Evolutionary conservation across 768 basidiomycete genomes (phyloP).

Genomic region (Tulasnella sp.): DNA sequence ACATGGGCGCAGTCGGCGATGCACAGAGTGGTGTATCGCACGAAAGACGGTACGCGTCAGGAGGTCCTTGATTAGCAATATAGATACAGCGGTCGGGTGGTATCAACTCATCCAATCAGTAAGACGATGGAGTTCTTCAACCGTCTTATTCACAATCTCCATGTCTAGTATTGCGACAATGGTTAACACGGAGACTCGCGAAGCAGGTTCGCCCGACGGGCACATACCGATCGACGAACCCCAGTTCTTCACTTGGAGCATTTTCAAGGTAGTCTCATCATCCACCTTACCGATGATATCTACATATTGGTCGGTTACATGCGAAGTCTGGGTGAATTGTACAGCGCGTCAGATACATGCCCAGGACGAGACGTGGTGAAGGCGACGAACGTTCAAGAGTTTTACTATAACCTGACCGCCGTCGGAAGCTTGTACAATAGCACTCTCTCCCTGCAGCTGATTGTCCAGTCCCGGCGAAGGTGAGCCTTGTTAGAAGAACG

Average conservation of each 20-base stretch:
- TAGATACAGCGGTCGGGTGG: too few relatives aligned
- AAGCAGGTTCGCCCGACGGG: too few relatives aligned
- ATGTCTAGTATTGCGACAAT: background rate
- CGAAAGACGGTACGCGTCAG: too few relatives aligned
- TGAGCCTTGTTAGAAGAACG: constrained; percentile 5
- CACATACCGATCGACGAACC: constrained; percentile 27
- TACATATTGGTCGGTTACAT: constrained; percentile 41
- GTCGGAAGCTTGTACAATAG: constrained; percentile 54
- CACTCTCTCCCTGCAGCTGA: constrained; percentile 33
- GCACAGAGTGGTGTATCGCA: too few relatives aligned
- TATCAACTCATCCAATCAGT: constrained; percentile 9
- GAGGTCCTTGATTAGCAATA: too few relatives aligned
- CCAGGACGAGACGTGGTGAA: background rate
- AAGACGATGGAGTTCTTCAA: constrained; percentile 10
- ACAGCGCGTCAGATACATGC: constrained; percentile 5
- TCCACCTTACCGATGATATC: constrained; percentile 56
- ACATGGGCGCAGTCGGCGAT: too few relatives aligned
- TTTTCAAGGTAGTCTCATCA: constrained; percentile 44
- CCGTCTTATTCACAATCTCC: constrained; percentile 12
- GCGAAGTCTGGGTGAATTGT: constrained; percentile 29
- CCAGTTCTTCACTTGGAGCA: constrained; percentile 40
- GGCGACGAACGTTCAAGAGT: constrained; percentile 31
- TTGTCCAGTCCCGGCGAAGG: background rate
- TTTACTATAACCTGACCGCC: constrained; percentile 46
- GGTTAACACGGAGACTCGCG: background rate